phyloP scores from a whole-genome alignment of 768 basidiomycete genomes.

The Tremella fuciformis region DNA sequence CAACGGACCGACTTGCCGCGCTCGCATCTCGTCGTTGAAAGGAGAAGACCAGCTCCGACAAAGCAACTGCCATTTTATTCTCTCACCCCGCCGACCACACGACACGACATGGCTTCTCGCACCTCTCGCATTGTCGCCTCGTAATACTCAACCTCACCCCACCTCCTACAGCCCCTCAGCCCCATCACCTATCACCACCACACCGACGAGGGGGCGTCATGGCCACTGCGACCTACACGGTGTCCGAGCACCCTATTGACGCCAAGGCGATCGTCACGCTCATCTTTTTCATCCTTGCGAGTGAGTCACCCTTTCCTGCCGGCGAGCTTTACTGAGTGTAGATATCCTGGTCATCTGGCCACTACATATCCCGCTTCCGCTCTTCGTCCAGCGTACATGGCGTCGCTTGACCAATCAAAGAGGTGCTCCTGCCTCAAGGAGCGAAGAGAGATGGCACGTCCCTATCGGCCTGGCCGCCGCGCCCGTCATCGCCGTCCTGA shows the following conservation, averaged over 20 bases:
- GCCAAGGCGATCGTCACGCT: slow-evolving; percentile 52
- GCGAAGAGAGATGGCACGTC: slow-evolving; percentile 20
- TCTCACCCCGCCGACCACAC: too few species aligned
- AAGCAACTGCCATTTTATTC: too few species aligned
- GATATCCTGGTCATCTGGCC: slow-evolving; percentile 53
- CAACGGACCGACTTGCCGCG: too few species aligned
- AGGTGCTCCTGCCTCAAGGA: background rate
- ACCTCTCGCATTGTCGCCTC: too few species aligned
- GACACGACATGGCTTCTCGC: too few species aligned
- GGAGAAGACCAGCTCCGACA: too few species aligned
- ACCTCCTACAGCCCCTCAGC: too few species aligned
- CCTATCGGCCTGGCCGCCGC: slow-evolving; percentile 50
- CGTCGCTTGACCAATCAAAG: background rate
- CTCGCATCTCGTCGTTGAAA: too few species aligned
- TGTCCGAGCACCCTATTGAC: slow-evolving; percentile 32
- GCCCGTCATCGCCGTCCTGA: slow-evolving; percentile 54
- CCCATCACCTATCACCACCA: too few species aligned
- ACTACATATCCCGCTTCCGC: slow-evolving; percentile 46
- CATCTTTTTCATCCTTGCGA: slow-evolving; percentile 52
- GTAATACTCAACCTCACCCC: too few species aligned
- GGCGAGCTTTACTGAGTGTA: slow-evolving; percentile 10
- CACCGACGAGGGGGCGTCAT: background rate
- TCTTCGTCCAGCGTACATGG: slow-evolving; percentile 17
- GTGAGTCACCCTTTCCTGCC: slow-evolving; percentile 35
- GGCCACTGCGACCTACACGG: slow-evolving; percentile 9